phyloP scores from a whole-genome alignment of 208 protist genomes.

The Polymyxa betae region DNA sequence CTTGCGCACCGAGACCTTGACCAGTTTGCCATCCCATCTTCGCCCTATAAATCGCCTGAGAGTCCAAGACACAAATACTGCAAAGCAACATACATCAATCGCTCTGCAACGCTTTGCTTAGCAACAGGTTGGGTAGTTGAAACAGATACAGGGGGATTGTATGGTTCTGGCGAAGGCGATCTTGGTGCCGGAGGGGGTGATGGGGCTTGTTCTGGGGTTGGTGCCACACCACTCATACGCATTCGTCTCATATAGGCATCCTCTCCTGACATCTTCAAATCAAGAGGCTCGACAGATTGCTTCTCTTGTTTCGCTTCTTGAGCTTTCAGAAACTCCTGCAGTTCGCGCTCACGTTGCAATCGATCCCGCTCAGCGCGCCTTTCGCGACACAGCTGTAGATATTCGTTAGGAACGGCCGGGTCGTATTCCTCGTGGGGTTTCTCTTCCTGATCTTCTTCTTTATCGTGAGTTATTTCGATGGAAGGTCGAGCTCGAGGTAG shows the following conservation, averaged over 20 bases:
- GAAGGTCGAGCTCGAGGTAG: neutral
- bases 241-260: constrained; percentile 37
- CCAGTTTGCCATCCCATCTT: constrained; percentile 30
- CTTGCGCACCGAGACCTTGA: constrained; percentile 16
- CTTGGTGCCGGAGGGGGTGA: neutral
- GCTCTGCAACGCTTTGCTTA: constrained; percentile 29
- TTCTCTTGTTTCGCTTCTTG: neutral
- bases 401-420: constrained; percentile 47
- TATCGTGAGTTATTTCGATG: neutral
- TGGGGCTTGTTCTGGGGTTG: neutral
- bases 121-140: constrained; percentile 10
- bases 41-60: neutral
- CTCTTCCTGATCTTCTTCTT: neutral
- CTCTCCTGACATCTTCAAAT: constrained; percentile 49
- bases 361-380: constrained; percentile 23
- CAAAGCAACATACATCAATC: neutral
- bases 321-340: neutral
- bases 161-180: neutral
- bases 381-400: constrained; percentile 32
- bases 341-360: constrained; percentile 24
- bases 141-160: neutral
- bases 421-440: neutral
- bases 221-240: constrained; percentile 28
- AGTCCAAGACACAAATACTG: neutral
- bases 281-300: neutral